A percentile compares a stretch with the other conserved stretches of the same genome.
Evolutionary conservation across 2,329 filamentous ascomycete genomes (phyloP).

Genomic region (Claviceps quebecensis): DNA sequence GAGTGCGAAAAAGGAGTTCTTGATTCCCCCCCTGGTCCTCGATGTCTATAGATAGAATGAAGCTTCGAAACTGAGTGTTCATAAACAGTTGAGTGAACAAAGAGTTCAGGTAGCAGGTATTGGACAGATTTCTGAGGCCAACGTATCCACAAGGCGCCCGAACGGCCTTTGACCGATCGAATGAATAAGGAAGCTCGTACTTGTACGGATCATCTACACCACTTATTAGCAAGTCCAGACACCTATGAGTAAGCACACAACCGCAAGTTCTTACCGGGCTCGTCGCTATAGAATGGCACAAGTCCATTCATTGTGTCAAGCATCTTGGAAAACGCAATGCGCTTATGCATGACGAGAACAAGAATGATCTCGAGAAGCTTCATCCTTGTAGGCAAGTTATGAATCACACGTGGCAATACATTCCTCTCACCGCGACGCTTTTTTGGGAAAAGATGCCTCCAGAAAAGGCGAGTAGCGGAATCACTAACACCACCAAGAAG

Average conservation of each 20-base stretch:
- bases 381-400: slow-evolving; percentile 41
- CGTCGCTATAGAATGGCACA: slow-evolving; percentile 25
- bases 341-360: slow-evolving; percentile 37
- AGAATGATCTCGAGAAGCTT: slow-evolving; percentile 48
- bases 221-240: not conserved
- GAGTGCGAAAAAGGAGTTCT: slow-evolving; percentile 59
- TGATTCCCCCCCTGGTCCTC: slow-evolving; percentile 43
- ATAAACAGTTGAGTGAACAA: slow-evolving; percentile 90
- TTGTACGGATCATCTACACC: slow-evolving; percentile 34
- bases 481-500: slow-evolving; percentile 9
- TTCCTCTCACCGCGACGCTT: slow-evolving; percentile 4
- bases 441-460: slow-evolving; percentile 50
- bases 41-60: slow-evolving; percentile 57
- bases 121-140: slow-evolving; percentile 84
- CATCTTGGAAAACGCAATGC: slow-evolving; percentile 33
- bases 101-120: slow-evolving; percentile 96
- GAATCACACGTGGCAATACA: slow-evolving; percentile 25
- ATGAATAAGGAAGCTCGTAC: slow-evolving; percentile 45
- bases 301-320: slow-evolving; percentile 26
- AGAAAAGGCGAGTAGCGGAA: slow-evolving; percentile 35
- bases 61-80: slow-evolving; percentile 76
- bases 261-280: slow-evolving; percentile 20
- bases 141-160: slow-evolving; percentile 67
- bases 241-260: not conserved
- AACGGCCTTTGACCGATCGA: slow-evolving; percentile 55